Percentiles rank a stretch among this genome's conserved stretches.
These are phyloP conservation scores for Mycena polygramma DNA, from an alignment of 768 basidiomycete genomes.

Conservation along the genomic window DNA sequence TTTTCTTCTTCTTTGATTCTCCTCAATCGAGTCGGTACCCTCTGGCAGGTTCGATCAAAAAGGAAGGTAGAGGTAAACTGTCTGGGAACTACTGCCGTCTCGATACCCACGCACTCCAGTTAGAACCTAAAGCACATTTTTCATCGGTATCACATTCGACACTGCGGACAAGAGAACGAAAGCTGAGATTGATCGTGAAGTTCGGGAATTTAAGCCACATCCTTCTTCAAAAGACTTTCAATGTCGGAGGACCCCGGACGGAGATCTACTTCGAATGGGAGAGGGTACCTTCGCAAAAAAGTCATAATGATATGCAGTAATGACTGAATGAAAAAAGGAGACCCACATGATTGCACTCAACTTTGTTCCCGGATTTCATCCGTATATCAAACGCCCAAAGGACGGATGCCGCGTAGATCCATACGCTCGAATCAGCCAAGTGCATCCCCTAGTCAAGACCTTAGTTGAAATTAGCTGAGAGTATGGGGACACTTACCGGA, in stretches of 20 bases:
- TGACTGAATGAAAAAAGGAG: too few species aligned
- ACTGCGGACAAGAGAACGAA: too few species aligned
- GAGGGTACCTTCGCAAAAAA: not conserved
- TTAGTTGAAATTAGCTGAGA: not conserved
- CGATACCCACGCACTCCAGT: too few species aligned
- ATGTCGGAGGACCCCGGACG: constrained; percentile 4
- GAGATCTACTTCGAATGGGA: not conserved
- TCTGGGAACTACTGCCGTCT: too few species aligned
- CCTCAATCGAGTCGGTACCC: too few species aligned
- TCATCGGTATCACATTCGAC: too few species aligned
- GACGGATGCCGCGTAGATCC: not conserved
- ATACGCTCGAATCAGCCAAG: constrained; percentile 3
- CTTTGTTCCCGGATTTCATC: not conserved
- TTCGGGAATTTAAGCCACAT: too few species aligned
- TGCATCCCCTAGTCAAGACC: not conserved
- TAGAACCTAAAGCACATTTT: too few species aligned
- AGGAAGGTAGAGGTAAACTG: too few species aligned
- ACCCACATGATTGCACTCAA: constrained; percentile 3
- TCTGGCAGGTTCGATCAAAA: too few species aligned
- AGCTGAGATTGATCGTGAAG: too few species aligned
- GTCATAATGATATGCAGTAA: not conserved
- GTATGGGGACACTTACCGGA: not conserved
- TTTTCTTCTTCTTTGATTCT: too few species aligned
- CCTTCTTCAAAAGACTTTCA: not conserved
- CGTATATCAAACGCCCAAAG: not conserved